Conservation (phyloP, 805 yeast species). For the Ogataea sp. region DNA sequence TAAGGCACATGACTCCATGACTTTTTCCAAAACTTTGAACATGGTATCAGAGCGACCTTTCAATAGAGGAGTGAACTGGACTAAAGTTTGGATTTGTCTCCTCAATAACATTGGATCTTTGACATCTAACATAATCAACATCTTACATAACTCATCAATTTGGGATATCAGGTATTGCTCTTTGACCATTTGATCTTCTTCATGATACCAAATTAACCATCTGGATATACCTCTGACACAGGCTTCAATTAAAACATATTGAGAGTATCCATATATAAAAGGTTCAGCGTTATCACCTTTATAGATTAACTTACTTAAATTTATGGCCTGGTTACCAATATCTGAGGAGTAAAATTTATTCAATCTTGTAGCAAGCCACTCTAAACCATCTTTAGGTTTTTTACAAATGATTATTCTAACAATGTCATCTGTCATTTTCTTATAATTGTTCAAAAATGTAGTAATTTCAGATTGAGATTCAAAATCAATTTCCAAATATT, state of each 20-base stretch:
- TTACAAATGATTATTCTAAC: constrained; percentile 83
- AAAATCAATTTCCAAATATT: constrained; percentile 75
- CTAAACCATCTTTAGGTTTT: constrained; percentile 70
- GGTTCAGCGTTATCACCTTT: constrained; percentile 55
- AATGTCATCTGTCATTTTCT: constrained; percentile 82
- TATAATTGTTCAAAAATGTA: constrained; percentile 70
- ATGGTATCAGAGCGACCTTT: constrained; percentile 68
- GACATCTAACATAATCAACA: constrained; percentile 64
- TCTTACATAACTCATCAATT: constrained; percentile 65
- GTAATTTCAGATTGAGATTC: constrained; percentile 77
- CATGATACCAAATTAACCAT: constrained; percentile 89
- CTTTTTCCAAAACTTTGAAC: constrained; percentile 79
- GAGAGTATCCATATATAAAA: constrained; percentile 69
- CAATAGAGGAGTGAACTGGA: constrained; percentile 86
- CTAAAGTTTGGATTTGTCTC: constrained; percentile 84
- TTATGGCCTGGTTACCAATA: constrained; percentile 57
- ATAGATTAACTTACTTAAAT: constrained; percentile 43
- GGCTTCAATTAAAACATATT: constrained; percentile 80
- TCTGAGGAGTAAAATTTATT: constrained; percentile 65
- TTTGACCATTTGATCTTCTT: constrained; percentile 43
- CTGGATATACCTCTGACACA: constrained; percentile 87
- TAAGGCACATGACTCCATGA: constrained; percentile 74
- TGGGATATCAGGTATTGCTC: constrained; percentile 43
- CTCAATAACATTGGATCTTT: constrained; percentile 76
- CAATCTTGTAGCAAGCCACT: constrained; percentile 72